Evolutionary conservation across 148 eudicot species (phyloP).

Genomic region (Heliamphora exappendiculata): DNA sequence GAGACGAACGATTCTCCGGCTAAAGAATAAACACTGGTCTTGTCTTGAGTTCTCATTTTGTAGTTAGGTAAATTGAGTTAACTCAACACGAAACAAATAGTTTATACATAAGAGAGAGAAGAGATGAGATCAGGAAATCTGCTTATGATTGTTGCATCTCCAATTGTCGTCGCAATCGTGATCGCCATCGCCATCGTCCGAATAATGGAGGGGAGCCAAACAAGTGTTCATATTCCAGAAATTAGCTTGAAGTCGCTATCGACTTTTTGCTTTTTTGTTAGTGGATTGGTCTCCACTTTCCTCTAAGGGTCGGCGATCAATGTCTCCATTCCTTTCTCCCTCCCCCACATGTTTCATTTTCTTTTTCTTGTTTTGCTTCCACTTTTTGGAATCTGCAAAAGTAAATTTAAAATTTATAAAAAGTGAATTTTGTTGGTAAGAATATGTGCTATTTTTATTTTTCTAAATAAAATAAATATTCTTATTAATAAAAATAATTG

Average conservation of each 20-base stretch:
- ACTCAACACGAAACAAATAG: not conserved
- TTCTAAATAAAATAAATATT: no score
- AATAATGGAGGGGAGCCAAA: not conserved
- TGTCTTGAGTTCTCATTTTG: not conserved
- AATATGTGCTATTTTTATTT: no score
- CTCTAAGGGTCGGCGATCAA: not conserved
- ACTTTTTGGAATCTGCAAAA: not conserved
- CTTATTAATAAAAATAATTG: no score
- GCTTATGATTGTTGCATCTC: not conserved
- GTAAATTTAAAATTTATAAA: not conserved
- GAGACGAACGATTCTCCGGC: no score
- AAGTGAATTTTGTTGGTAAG: not conserved
- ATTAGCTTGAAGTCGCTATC: constrained; percentile 1
- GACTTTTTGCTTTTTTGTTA: not conserved
- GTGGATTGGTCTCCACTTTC: constrained; percentile 10
- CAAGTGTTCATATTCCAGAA: constrained; percentile 1
- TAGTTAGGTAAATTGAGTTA: not conserved
- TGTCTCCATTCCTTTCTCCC: constrained; percentile 9
- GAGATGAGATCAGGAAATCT: constrained; percentile 1
- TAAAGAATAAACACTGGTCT: no score
- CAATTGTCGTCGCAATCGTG: not conserved
- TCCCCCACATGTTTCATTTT: not conserved
- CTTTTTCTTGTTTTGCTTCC: not conserved
- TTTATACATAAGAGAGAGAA: not conserved
- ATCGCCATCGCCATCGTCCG: not conserved